Percentiles rank a stretch among this genome's conserved stretches.
These are phyloP conservation scores for Cryphonectria naterciae DNA, from an alignment of 2,329 filamentous ascomycete genomes.

Conservation along the genomic window DNA sequence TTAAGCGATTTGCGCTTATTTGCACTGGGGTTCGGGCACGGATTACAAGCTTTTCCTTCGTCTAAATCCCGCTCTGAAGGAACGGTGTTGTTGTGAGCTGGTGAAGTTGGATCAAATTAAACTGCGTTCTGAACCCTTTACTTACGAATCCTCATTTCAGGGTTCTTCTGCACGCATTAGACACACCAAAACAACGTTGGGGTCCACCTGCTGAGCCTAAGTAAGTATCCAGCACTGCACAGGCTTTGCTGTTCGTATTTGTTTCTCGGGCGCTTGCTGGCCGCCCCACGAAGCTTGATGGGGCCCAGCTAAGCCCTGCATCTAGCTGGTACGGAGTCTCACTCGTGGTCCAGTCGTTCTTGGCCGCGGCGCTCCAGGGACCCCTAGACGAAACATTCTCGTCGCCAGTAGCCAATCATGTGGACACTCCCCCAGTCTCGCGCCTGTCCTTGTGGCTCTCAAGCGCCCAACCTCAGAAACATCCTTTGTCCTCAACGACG, in stretches of 20 bases:
- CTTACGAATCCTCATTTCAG: neutral
- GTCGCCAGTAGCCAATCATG: slow-evolving; percentile 1
- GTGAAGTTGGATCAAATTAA: no score
- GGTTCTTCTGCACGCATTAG: neutral
- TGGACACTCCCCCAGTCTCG: neutral
- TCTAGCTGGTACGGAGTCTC: no score
- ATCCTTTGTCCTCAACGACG: neutral
- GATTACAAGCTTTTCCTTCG: neutral
- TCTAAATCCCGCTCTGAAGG: neutral
- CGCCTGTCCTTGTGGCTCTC: neutral
- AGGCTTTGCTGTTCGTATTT: neutral
- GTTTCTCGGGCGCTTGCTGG: neutral
- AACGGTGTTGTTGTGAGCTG: neutral
- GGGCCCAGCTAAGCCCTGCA: no score
- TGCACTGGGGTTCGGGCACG: neutral
- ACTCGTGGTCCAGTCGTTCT: neutral
- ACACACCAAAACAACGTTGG: no score
- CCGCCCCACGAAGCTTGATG: no score
- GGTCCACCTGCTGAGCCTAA: no score
- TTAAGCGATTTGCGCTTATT: slow-evolving; percentile 9
- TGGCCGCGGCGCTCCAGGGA: neutral
- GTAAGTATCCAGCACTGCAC: no score
- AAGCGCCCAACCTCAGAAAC: slow-evolving; percentile 5
- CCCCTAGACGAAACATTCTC: neutral
- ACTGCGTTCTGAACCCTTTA: neutral